Evolutionary conservation across 148 eudicot genomes (phyloP).

Genomic region (Polygonum maritimum): DNA sequence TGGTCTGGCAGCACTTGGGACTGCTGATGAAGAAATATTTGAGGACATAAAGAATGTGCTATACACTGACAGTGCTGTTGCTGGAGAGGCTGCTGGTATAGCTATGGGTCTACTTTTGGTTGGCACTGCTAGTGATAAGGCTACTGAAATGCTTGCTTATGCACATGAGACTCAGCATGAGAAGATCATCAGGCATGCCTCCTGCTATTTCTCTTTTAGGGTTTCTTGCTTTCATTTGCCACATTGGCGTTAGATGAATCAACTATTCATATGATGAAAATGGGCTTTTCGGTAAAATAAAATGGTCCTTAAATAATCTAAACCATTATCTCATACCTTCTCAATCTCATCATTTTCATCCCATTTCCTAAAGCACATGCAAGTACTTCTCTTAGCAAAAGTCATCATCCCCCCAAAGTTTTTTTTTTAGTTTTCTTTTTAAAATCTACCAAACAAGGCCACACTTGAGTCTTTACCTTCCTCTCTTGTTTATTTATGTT

Average conservation of each 20-base stretch:
- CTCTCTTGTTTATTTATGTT: not conserved
- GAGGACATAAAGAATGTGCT: conserved; percentile 89
- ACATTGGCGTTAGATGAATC: too few species aligned
- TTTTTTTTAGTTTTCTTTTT: too few species aligned
- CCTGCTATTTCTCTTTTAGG: not conserved
- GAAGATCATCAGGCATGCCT: conserved; percentile 82
- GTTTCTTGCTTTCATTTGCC: too few species aligned
- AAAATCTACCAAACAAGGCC: too few species aligned
- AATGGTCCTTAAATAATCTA: too few species aligned
- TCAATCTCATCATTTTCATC: too few species aligned
- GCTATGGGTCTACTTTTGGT: conserved; percentile 96
- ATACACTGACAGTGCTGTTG: conserved; percentile 93
- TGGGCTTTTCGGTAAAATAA: too few species aligned
- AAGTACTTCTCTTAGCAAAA: too few species aligned
- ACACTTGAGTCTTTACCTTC: not conserved
- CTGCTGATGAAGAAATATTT: conserved; percentile 84
- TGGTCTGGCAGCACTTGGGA: conserved; percentile 93
- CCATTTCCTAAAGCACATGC: not conserved
- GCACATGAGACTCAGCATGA: conserved; percentile 99
- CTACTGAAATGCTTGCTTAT: conserved; percentile 93
- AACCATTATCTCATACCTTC: too few species aligned
- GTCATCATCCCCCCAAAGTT: too few species aligned
- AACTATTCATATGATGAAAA: too few species aligned
- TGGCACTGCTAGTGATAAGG: conserved; percentile 97
- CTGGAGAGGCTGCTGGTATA: conserved; percentile 99